phyloP scores from a whole-genome alignment of 805 yeast genomes.

The Kodamaea nitidulidarum region DNA sequence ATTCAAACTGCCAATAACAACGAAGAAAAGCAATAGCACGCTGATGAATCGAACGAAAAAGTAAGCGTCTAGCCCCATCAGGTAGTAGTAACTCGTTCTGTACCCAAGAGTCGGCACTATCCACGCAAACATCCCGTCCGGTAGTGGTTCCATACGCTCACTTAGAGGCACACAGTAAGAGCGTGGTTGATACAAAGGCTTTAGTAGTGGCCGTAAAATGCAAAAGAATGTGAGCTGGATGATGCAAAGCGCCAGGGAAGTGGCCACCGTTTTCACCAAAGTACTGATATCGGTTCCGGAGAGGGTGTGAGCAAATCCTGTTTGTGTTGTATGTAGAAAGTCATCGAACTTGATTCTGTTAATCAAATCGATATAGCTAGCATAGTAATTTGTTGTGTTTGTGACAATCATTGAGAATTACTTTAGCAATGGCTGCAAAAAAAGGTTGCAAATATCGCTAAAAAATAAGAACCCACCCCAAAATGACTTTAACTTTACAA shows the following conservation, averaged over 20 bases:
- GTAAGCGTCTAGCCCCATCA: constrained; percentile 70
- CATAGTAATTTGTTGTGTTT: constrained; percentile 19
- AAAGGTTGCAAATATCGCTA: not conserved
- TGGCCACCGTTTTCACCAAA: constrained; percentile 51
- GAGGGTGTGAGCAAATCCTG: constrained; percentile 55
- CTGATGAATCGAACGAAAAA: constrained; percentile 62
- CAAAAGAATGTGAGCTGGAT: constrained; percentile 47
- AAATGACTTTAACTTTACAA: too few species aligned
- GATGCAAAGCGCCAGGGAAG: constrained; percentile 51
- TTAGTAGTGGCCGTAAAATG: constrained; percentile 29
- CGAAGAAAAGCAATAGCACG: constrained; percentile 48
- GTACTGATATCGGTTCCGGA: constrained; percentile 56
- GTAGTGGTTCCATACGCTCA: constrained; percentile 35
- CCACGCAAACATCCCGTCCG: constrained; percentile 55
- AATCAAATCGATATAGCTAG: constrained; percentile 3
- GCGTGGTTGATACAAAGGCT: constrained; percentile 52
- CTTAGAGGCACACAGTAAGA: constrained; percentile 40
- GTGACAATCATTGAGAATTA: not conserved
- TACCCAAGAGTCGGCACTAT: constrained; percentile 38
- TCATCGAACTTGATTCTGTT: constrained; percentile 21
- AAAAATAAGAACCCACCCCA: too few species aligned
- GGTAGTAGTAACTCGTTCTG: constrained; percentile 42
- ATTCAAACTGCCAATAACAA: constrained; percentile 49
- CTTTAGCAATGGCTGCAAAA: not conserved
- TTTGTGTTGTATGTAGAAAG: constrained; percentile 50